Evolutionary conservation across 805 yeast species (phyloP), one percentile per base, ranked within the genome.

Genomic region (Metschnikowia aberdeeniae): DNA sequence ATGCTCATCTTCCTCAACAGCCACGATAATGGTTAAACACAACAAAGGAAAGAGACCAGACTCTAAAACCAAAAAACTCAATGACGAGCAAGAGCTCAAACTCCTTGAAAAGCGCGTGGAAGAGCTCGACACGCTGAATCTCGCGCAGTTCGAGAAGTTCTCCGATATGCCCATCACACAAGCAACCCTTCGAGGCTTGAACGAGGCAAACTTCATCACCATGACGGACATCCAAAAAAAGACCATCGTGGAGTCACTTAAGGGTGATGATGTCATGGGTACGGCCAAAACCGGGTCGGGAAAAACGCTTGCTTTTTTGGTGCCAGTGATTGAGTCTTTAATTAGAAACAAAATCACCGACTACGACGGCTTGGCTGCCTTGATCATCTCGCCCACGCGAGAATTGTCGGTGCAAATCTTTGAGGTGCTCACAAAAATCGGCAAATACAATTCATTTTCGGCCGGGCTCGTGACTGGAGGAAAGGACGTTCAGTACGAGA

Each of bases 401-500:
- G 97, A 89, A 59, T 67, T 89, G 54, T 96, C 97, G 0, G 82
- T 88, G 51, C 97, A 89, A 66, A 89, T 84, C 22, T 89, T 89
- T 57, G 95, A 89, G 58, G 97, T 89, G 4, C 66, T 89, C 49
- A 72, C 82, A n/a, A 85, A 82, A 55, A 82, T 89, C 43, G 97
- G 97, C 19, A 78, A 81, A 36, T 73, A 78, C 53, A 83, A 82
- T 53, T 68, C 81, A 3, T 83, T 89, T 49, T 84, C 95, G 6
- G 96, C 96, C 0, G 97, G 96, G 47, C 70, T 89, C 48, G 92
- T 90, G 9, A 89, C 90, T 57, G 97, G 97, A 40, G 97, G 97
- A 32, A 89, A 90, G 60, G 96, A 89, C 60, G 85, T 86, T 27
- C 77, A 79, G 48, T 86, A 75, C 55, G 97, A 89, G 62, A 78